Conservation (phyloP, 176 grass and related monocot species). For the Olyra latifolia region DNA sequence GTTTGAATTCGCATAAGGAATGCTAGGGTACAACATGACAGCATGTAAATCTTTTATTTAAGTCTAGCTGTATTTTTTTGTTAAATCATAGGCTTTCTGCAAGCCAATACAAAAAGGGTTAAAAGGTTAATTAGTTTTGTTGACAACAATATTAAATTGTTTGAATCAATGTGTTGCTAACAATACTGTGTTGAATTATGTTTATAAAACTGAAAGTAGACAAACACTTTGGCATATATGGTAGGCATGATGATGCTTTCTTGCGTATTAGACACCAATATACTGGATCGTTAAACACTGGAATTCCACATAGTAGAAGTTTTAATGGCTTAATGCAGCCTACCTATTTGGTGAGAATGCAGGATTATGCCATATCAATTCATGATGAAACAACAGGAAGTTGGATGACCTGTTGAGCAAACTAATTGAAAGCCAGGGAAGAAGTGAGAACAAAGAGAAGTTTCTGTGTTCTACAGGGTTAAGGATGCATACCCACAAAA, state of each 20-base stretch:
- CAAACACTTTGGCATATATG: background rate
- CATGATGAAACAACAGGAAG: constrained; percentile 6
- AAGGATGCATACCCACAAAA: background rate
- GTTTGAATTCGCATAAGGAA: constrained; percentile 13
- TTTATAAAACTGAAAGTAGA: background rate
- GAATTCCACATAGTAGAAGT: background rate
- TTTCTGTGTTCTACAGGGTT: background rate
- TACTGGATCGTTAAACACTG: background rate
- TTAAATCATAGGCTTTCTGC: background rate
- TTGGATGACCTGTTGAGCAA: background rate
- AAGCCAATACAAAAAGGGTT: too few species aligned
- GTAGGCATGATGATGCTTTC: background rate
- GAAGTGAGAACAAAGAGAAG: constrained; percentile 14
- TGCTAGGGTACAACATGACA: background rate
- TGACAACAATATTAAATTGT: background rate
- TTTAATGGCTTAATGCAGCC: constrained; percentile 19
- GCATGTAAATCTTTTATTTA: background rate
- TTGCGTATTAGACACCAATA: background rate
- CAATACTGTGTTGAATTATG: background rate
- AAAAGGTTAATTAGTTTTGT: background rate
- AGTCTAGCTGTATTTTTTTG: background rate
- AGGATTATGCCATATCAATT: background rate
- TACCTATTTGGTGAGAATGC: background rate
- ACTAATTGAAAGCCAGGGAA: background rate
- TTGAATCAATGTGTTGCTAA: background rate